Base-by-base conservation (phyloP, 2,329 filamentous ascomycete genomes). In the Fusarium sp. region DNA sequence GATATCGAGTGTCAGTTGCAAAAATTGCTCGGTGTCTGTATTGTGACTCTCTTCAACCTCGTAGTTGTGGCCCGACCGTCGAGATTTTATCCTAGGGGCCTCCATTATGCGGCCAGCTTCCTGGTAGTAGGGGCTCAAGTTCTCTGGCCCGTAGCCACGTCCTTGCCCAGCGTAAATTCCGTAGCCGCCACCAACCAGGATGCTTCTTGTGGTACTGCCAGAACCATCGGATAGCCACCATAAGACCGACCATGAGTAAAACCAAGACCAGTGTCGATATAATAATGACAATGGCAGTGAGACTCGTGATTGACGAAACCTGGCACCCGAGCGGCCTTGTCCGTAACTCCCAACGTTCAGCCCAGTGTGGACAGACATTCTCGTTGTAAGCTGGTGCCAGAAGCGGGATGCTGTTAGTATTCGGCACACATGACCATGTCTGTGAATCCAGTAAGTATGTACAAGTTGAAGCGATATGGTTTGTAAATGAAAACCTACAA, bases 401-500 rank as follows among this genome's bases (percentile, higher is more conserved):
- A 35, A 87, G 75, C 2, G 83, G 86, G 15, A 88, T 76, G 1
- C 69, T 61, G 63, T 85, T 78, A 22, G 81, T 79, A 68, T 89
- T 89, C 28, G 88, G 88, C 4, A 89, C 84, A 75, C 88, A 90
- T 1, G 85, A 84, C 78, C 84, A 86, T 9, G 87, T 86, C 87
- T 88, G 62, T 42, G 64, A 67, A 54, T 36, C 36, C 38, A 31
- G 54, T 78, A 33, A 71, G 68, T 50, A 20, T 18, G 31, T 30
- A 30, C 35, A 38, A 38, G 14, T 41, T 42, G 14, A 20, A 20
- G 15, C 24, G 39, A 18, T 33, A 13, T 28, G 33, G 26, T 31
- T 14, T 16, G 24, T 35, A 35, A 30, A 24, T 42, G 16, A 54
- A 45, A 42, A 45, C 26, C 84, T 81, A 88, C 86, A 76, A 84